Evolutionary conservation across 2,329 filamentous ascomycete species (phyloP).

Genomic region (Colletotrichum sublineola): DNA sequence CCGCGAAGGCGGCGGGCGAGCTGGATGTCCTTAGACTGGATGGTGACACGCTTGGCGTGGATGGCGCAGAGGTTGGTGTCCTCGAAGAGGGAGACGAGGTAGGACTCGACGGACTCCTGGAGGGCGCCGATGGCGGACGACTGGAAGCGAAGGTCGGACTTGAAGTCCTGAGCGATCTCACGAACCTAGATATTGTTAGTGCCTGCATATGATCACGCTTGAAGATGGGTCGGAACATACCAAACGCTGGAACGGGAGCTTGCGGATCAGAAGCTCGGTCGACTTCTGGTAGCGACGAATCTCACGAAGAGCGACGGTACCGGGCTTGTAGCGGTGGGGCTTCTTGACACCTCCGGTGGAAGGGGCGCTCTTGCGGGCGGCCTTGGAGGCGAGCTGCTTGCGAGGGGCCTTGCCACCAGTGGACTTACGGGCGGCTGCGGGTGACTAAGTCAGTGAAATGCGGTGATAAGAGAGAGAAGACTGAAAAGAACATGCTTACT

Average conservation of each 20-base stretch:
- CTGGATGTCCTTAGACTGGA: constrained; percentile 98
- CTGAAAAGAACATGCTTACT: constrained; percentile 47
- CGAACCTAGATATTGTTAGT: constrained; percentile 70
- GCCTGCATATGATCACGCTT: neutral
- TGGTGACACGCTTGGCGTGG: constrained; percentile 99
- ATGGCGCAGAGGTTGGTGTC: constrained; percentile 99
- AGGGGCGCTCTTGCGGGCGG: constrained; percentile 96
- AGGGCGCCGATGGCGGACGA: constrained; percentile 97
- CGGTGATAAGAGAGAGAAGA: too few relatives aligned
- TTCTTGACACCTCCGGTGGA: constrained; percentile 98
- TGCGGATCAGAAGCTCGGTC: constrained; percentile 91
- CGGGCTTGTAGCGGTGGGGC: constrained; percentile 87
- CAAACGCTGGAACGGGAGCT: constrained; percentile 97
- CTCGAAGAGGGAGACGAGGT: constrained; percentile 97
- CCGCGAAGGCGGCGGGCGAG: constrained; percentile 95
- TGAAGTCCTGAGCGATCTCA: constrained; percentile 97
- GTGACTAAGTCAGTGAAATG: neutral
- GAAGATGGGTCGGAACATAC: constrained; percentile 58
- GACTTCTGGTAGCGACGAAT: constrained; percentile 94
- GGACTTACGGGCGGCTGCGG: constrained; percentile 73
- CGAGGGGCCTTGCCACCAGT: constrained; percentile 83
- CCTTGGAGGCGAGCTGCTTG: constrained; percentile 99
- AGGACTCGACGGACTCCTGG: constrained; percentile 98
- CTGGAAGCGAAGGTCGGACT: constrained; percentile 97
- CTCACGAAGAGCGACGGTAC: constrained; percentile 91